Base-by-base conservation (phyloP, 2,329 filamentous ascomycete species). In the Raffaelea albimanens region DNA sequence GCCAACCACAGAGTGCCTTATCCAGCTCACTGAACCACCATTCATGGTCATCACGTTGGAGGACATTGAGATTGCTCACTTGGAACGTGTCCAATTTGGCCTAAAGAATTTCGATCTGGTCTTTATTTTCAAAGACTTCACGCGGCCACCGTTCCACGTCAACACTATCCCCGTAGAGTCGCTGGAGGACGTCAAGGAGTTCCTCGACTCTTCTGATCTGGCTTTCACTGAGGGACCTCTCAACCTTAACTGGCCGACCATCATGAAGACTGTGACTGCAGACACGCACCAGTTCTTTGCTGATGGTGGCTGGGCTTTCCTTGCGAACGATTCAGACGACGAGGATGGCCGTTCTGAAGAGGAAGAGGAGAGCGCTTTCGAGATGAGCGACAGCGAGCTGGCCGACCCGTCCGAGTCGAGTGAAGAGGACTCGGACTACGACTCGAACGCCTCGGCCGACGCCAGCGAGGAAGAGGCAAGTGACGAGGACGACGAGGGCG, bases 71-170 rank as follows among this genome's bases (percentile, higher is more conserved):
- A 79, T 97, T 56, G 93, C 93, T 16, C 93, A 98, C 68, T 72
- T 98, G 50, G 93, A 98, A 66, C 87, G 91, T 70, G 93, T 98
- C 18, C 75, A 91, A 68, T 98, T 98, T 60, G 94, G 93, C 31
- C 76, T 98, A 52, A 96, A 97, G 75, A 98, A 98, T 67, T 98
- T 98, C 64, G 93, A 98, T 67, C 82, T 98, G 65, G 93, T 98
- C 19, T 90, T 97, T 60, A 87, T 98, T 34, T 97, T 95, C 75
- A 97, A 97, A 61, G 93, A 98, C 68, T 97, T 95, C 67, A 80
- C 85, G 46, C 81, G 90, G n/a, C 68, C 87, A 3, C 91, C 91
- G 1, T 85, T 85, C 48, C 93, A 98, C 65, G 85, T 98, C 73
- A 98, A 98, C 69, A 98, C 93, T 7, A 97, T 98, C 53, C 94